These are phyloP conservation scores for Corylus heterophylla DNA, from an alignment of 306 rosid species.

Conservation along the genomic window DNA sequence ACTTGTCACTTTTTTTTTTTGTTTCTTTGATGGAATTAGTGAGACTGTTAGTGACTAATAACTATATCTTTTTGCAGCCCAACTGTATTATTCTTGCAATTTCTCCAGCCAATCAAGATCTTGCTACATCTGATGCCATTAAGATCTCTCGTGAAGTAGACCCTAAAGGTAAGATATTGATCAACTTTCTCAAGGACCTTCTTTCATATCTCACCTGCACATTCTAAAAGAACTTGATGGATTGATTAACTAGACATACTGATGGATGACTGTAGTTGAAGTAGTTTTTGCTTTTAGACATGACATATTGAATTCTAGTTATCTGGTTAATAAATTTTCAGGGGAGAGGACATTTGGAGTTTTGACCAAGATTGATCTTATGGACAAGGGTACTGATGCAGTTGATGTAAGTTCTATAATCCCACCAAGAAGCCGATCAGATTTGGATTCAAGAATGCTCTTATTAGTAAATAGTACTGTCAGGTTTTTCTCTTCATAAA, in stretches of 20 bases:
- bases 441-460: not conserved
- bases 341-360: constrained; percentile 97
- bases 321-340: constrained; percentile 27
- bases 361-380: constrained; percentile 92
- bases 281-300: not conserved
- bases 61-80: constrained; percentile 65
- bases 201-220: not conserved
- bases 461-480: too few species aligned
- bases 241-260: not conserved
- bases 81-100: constrained; percentile 88
- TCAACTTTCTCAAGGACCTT: constrained; percentile 3
- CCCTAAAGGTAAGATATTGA: constrained; percentile 65
- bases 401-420: constrained; percentile 64
- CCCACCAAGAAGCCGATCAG: not conserved
- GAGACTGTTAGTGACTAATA: not conserved
- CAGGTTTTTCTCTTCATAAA: too few species aligned
- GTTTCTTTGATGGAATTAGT: constrained; percentile 3
- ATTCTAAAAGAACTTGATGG: not conserved
- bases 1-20: not conserved
- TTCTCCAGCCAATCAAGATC: constrained; percentile 98
- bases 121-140: constrained; percentile 98
- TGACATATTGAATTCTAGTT: not conserved
- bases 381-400: constrained; percentile 98
- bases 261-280: not conserved
- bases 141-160: constrained; percentile 94